A percentile compares a stretch with the other conserved stretches of the same genome.
Evolutionary conservation across 1,284 basidiomycete species (phyloP).

Genomic region (Chondrostereum purpureum): DNA sequence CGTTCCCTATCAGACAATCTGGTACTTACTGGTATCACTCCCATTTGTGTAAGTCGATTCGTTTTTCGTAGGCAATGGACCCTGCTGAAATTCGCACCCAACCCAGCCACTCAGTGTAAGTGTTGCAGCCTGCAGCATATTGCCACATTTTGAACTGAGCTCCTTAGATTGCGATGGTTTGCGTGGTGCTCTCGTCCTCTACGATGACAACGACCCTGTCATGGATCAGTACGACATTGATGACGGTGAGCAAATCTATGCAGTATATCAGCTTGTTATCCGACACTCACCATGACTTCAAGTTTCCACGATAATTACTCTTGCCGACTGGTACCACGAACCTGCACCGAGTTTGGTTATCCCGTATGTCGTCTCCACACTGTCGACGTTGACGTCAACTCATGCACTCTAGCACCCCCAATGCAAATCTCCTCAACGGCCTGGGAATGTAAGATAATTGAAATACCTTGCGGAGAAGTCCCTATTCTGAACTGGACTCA

Average conservation of each 20-base stretch:
- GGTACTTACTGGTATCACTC: slow-evolving; percentile 42
- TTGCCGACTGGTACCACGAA: slow-evolving; percentile 1
- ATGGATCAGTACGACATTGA: slow-evolving; percentile 23
- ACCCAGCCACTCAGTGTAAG: slow-evolving; percentile 20
- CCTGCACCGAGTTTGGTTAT: background rate
- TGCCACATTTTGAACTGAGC: slow-evolving; percentile 3
- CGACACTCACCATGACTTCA: background rate
- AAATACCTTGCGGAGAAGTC: background rate
- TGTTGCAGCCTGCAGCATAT: too few species aligned
- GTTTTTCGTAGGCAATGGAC: slow-evolving; percentile 1
- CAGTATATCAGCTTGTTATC: too few species aligned
- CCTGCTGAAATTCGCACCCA: background rate
- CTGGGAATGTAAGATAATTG: background rate
- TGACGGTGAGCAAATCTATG: background rate
- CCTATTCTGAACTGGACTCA: background rate
- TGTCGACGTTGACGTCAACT: background rate
- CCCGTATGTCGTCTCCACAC: slow-evolving; percentile 1
- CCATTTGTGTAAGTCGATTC: slow-evolving; percentile 26
- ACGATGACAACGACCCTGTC: slow-evolving; percentile 17
- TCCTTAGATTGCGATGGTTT: slow-evolving; percentile 25
- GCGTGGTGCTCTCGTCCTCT: slow-evolving; percentile 14
- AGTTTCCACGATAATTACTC: slow-evolving; percentile 1
- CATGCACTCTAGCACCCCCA: background rate
- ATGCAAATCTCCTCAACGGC: slow-evolving; percentile 1
- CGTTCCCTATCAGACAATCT: slow-evolving; percentile 23